phyloP scores from a whole-genome alignment of 108 stramenopile species.

The Halocafeteria seosinensis region DNA sequence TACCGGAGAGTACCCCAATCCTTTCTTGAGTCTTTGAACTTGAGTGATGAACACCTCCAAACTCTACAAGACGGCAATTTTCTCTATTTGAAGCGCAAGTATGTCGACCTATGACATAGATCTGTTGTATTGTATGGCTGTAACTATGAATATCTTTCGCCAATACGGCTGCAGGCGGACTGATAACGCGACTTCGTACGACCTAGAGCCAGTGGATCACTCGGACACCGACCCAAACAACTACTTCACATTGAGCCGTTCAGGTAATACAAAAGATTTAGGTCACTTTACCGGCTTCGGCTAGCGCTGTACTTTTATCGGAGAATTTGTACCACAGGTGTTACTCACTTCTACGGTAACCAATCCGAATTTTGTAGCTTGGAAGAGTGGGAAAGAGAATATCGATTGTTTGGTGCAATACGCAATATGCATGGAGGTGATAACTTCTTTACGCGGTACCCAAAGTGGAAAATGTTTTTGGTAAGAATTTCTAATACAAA shows the following conservation, averaged over 20 bases:
- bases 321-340: no score
- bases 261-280: no score
- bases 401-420: slow-evolving; percentile 28
- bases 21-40: background rate
- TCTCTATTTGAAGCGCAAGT: background rate
- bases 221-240: background rate
- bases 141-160: no score
- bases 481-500: no score
- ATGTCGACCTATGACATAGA: no score
- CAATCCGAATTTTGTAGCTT: slow-evolving; percentile 38
- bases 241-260: slow-evolving; percentile 7
- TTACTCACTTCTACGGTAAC: slow-evolving; percentile 28
- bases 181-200: slow-evolving; percentile 7
- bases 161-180: background rate
- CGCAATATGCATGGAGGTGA: slow-evolving; percentile 9
- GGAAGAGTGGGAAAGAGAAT: slow-evolving; percentile 41
- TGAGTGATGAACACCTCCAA: background rate
- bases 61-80: background rate
- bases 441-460: slow-evolving; percentile 28
- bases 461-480: slow-evolving; percentile 38
- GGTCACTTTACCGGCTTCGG: no score
- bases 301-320: no score
- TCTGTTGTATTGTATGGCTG: no score
- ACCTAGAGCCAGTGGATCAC: slow-evolving; percentile 3
- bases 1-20: no score